Conservation (phyloP, 441 rosid species). For the Omphalea diandra region DNA sequence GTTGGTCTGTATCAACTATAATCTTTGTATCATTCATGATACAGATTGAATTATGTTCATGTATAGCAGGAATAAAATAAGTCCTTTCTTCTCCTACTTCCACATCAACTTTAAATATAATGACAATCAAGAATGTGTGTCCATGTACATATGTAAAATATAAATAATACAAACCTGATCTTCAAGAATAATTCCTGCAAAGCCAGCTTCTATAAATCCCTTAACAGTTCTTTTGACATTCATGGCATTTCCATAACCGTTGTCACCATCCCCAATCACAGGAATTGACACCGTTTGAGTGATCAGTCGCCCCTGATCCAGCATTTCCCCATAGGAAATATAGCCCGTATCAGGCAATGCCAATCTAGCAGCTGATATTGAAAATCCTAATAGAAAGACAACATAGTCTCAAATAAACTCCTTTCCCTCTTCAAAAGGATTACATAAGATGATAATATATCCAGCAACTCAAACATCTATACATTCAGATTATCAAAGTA, state of each 20-base stretch:
- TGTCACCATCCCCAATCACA: constrained; percentile 84
- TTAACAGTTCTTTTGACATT: constrained; percentile 87
- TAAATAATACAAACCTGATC: constrained; percentile 59
- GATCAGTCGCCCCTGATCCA: constrained; percentile 84
- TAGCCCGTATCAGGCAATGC: constrained; percentile 79
- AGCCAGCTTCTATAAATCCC: constrained; percentile 82
- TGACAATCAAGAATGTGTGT: neutral
- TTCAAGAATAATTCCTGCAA: constrained; percentile 84
- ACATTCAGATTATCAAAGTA: neutral
- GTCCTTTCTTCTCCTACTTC: too few relatives aligned
- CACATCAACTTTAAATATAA: neutral
- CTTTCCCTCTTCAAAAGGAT: neutral
- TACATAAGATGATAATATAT: neutral
- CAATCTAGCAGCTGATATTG: constrained; percentile 80
- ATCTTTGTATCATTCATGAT: neutral
- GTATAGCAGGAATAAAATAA: neutral
- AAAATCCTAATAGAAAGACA: constrained; percentile 54
- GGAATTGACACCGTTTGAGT: constrained; percentile 77
- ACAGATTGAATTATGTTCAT: neutral
- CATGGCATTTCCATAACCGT: constrained; percentile 86
- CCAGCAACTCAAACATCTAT: neutral
- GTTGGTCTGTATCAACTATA: neutral
- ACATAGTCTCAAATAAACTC: constrained; percentile 9
- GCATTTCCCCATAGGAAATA: constrained; percentile 90
- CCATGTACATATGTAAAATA: neutral